These are phyloP conservation scores for Paraphaeosphaeria minitans DNA, from an alignment of 2,329 filamentous ascomycete genomes.

Conservation along the genomic window DNA sequence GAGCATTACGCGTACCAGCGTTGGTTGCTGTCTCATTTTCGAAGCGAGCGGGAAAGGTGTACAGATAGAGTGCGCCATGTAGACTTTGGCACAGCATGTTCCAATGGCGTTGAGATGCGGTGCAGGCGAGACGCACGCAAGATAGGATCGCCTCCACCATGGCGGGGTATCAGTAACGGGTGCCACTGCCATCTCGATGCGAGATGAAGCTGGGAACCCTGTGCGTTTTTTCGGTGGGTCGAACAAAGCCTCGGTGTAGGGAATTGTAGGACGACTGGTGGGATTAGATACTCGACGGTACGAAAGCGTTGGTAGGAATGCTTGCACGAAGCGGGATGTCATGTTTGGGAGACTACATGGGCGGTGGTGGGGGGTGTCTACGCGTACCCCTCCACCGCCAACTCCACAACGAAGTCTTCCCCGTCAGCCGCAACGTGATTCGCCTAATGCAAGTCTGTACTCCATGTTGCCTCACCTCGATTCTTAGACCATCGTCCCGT, in stretches of 20 bases:
- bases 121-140: conserved; percentile 2
- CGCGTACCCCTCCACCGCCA: not conserved
- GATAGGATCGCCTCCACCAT: conserved; percentile 7
- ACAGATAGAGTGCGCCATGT: not conserved
- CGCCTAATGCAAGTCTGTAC: not conserved
- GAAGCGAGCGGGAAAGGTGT: conserved; percentile 2
- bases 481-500: too few relatives aligned
- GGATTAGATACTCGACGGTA: not conserved
- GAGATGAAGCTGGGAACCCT: not conserved
- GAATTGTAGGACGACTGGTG: not conserved
- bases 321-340: not conserved
- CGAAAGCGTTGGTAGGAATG: too few relatives aligned
- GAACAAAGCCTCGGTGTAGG: not conserved
- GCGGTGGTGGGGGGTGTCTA: not conserved
- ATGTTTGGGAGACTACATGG: not conserved
- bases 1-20: conserved; percentile 1
- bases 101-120: conserved; percentile 7
- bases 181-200: not conserved
- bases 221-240: not conserved
- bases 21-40: conserved; percentile 3
- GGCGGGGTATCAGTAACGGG: conserved; percentile 10
- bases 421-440: not conserved
- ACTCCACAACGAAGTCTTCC: not conserved
- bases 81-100: not conserved
- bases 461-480: not conserved